These are phyloP conservation scores for Geotrichum candidum DNA, from an alignment of 1,139 yeast species.

Conservation along the genomic window DNA sequence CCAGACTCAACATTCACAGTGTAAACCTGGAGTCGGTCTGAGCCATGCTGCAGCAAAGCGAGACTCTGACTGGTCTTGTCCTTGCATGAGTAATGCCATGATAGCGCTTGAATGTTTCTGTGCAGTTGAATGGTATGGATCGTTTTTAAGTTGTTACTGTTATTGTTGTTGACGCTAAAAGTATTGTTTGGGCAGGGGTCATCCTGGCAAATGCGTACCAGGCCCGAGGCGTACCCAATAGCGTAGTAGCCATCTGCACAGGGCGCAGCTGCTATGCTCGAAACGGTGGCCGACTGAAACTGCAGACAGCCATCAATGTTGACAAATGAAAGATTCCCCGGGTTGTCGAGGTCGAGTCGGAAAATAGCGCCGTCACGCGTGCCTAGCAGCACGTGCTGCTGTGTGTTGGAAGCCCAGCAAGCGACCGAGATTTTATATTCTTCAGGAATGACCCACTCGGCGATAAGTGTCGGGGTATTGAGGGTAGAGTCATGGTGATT, in stretches of 20 bases:
- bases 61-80: constrained; percentile 13
- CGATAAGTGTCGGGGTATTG: background rate
- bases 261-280: constrained; percentile 18
- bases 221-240: constrained; percentile 17
- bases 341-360: constrained; percentile 5
- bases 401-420: constrained; percentile 13
- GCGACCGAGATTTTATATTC: constrained; percentile 13
- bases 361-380: constrained; percentile 17
- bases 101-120: constrained; percentile 10
- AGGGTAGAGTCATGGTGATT: background rate
- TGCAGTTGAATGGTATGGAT: constrained; percentile 10
- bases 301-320: background rate
- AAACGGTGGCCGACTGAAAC: constrained; percentile 13
- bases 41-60: constrained; percentile 14
- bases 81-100: constrained; percentile 19
- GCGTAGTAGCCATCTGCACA: constrained; percentile 17
- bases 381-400: constrained; percentile 14
- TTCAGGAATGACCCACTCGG: constrained; percentile 6
- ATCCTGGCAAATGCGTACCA: constrained; percentile 12
- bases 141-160: constrained; percentile 2
- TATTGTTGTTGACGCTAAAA: background rate
- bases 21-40: constrained; percentile 15
- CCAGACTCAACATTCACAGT: constrained; percentile 11
- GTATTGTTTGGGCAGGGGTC: background rate
- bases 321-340: background rate